These are phyloP conservation scores for Phytophthora megakarya DNA, from an alignment of 352 stramenopile genomes.

Conservation along the genomic window DNA sequence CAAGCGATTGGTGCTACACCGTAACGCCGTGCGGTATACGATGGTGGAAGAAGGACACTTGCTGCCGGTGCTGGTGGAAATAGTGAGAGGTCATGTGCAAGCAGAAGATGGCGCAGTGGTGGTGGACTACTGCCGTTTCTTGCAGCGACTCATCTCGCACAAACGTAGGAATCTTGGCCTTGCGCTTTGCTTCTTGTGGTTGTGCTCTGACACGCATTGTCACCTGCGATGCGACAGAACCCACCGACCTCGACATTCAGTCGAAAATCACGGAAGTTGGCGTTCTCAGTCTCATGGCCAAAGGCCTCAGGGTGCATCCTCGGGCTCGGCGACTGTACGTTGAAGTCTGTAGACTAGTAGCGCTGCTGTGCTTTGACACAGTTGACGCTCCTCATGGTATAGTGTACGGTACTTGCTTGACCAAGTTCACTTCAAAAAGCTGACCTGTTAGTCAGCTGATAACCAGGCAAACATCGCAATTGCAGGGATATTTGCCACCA, in stretches of 20 bases:
- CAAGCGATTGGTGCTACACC: conserved; percentile 48
- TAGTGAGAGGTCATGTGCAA: conserved; percentile 36
- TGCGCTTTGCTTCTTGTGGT: too few relatives aligned
- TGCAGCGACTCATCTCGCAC: conserved; percentile 52
- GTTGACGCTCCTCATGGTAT: conserved; percentile 48
- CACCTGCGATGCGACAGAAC: conserved; percentile 27
- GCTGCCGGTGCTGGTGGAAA: conserved; percentile 34
- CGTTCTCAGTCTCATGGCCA: conserved; percentile 38
- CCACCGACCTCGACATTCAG: conserved; percentile 61
- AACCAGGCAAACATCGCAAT: conserved; percentile 58
- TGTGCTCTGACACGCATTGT: conserved; percentile 9
- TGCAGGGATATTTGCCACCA: conserved; percentile 33
- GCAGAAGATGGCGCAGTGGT: conserved; percentile 42
- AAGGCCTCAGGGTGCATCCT: conserved; percentile 37
- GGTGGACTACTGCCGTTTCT: conserved; percentile 47
- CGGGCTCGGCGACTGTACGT: conserved; percentile 34
- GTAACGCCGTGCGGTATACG: conserved; percentile 22
- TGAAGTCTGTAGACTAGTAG: conserved; percentile 44
- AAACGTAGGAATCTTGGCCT: too few relatives aligned
- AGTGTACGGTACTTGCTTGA: conserved; percentile 24
- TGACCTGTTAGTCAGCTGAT: conserved; percentile 35
- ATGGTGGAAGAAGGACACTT: conserved; percentile 46
- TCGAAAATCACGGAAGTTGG: conserved; percentile 53
- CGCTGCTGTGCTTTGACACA: conserved; percentile 61
- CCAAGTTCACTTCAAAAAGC: background rate